These are phyloP conservation scores for Euclidium syriacum DNA, from an alignment of 345 rosid species.

Conservation along the genomic window DNA sequence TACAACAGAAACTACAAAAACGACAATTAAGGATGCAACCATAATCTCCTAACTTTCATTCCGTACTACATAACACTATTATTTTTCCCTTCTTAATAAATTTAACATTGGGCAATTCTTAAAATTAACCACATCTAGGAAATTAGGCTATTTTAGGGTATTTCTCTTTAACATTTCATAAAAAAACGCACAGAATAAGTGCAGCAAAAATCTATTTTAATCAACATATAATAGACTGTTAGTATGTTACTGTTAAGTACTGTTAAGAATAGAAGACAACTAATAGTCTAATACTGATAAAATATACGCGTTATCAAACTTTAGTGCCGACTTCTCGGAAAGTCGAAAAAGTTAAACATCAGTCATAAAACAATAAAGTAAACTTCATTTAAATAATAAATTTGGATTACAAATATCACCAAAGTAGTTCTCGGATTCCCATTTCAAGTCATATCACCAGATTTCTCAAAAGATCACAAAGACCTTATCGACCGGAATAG, in stretches of 20 bases:
- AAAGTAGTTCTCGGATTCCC: neutral
- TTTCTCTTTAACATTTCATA: too few species aligned
- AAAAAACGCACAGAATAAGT: neutral
- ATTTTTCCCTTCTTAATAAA: too few species aligned
- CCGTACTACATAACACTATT: too few species aligned
- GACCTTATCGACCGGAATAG: slow-evolving; percentile 16
- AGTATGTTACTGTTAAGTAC: neutral
- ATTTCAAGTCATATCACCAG: slow-evolving; percentile 12
- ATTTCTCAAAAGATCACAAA: neutral
- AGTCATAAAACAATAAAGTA: neutral
- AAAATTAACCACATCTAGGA: too few species aligned
- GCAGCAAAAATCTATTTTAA: neutral
- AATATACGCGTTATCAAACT: slow-evolving; percentile 7
- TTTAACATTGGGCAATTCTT: too few species aligned
- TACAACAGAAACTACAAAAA: too few species aligned
- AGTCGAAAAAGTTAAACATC: neutral
- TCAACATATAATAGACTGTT: neutral
- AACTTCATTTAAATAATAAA: neutral
- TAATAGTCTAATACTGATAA: neutral
- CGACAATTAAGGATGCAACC: too few species aligned
- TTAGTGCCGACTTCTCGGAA: slow-evolving; percentile 28
- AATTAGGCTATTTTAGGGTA: too few species aligned
- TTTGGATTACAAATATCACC: neutral
- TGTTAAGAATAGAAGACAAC: neutral
- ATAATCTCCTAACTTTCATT: too few species aligned